Conservation (phyloP, 1,139 yeast species). For the Insectozyma bohioensis region DNA sequence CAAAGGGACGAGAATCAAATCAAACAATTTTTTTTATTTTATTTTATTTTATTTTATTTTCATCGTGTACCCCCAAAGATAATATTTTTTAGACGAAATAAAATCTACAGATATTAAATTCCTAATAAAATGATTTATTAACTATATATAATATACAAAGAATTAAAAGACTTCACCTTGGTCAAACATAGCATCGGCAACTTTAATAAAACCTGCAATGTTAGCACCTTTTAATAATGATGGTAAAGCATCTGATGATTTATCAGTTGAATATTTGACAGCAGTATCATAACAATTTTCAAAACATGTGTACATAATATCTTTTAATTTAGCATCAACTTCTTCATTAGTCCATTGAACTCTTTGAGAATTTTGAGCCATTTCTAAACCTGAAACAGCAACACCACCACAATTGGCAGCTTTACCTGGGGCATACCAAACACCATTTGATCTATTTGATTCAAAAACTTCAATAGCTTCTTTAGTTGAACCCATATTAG, state of each 20-base stretch:
- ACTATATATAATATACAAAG: no score
- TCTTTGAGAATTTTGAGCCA: slow-evolving; percentile 99
- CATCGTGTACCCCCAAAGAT: no score
- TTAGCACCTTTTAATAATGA: slow-evolving; percentile 98
- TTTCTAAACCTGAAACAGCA: slow-evolving; percentile 96
- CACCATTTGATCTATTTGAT: slow-evolving; percentile 71
- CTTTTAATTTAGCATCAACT: slow-evolving; percentile 84
- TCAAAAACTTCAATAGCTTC: slow-evolving; percentile 96
- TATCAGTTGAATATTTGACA: slow-evolving; percentile 71
- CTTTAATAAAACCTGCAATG: slow-evolving; percentile 98
- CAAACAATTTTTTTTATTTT: no score
- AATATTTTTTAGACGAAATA: no score
- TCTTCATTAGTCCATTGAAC: slow-evolving; percentile 83
- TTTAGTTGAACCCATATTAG: slow-evolving; percentile 98
- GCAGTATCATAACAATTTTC: slow-evolving; percentile 91
- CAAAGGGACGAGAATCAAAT: no score
- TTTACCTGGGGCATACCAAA: slow-evolving; percentile 99
- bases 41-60: no score
- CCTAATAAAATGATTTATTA: no score
- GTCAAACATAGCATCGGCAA: slow-evolving; percentile 96
- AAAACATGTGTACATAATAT: slow-evolving; percentile 92
- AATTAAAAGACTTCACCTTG: slow-evolving; percentile 84
- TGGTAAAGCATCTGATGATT: slow-evolving; percentile 62
- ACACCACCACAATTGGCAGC: slow-evolving; percentile 99
- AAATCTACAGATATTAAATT: no score